These are phyloP conservation scores for Lichtheimia ramosa DNA, from an alignment of 371 early-diverging fungal genomes.

Conservation along the genomic window DNA sequence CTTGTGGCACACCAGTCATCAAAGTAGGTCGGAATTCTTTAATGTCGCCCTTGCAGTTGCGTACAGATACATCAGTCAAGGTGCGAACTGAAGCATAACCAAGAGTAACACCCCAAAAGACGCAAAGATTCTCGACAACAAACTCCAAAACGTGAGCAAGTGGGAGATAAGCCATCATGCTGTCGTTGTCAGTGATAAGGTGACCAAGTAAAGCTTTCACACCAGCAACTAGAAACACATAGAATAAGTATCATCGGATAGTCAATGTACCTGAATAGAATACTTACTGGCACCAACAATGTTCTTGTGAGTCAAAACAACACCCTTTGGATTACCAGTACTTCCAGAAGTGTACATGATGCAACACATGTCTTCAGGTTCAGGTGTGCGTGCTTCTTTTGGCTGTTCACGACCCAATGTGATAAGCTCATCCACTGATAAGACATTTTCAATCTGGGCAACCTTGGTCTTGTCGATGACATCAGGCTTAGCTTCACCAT, in stretches of 20 bases:
- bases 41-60: constrained; percentile 83
- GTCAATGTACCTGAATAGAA: not conserved
- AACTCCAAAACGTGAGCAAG: constrained; percentile 89
- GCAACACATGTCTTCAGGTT: constrained; percentile 77
- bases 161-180: constrained; percentile 90
- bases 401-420: constrained; percentile 69
- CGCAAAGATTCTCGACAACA: constrained; percentile 66
- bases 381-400: constrained; percentile 61
- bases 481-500: constrained; percentile 61
- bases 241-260: not conserved
- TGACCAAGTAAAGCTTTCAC: constrained; percentile 43
- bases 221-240: constrained; percentile 46
- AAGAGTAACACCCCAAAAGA: constrained; percentile 68
- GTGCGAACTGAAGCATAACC: constrained; percentile 86
- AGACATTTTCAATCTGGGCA: constrained; percentile 13
- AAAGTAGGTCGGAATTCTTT: constrained; percentile 77
- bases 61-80: constrained; percentile 81
- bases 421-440: constrained; percentile 56
- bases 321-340: constrained; percentile 92
- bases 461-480: constrained; percentile 43
- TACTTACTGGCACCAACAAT: constrained; percentile 70
- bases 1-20: constrained; percentile 84
- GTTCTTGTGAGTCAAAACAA: constrained; percentile 82
- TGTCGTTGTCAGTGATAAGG: constrained; percentile 46
- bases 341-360: constrained; percentile 97